These are phyloP conservation scores for Scheffersomyces lignosus DNA, from an alignment of 805 yeast species.

Conservation along the genomic window DNA sequence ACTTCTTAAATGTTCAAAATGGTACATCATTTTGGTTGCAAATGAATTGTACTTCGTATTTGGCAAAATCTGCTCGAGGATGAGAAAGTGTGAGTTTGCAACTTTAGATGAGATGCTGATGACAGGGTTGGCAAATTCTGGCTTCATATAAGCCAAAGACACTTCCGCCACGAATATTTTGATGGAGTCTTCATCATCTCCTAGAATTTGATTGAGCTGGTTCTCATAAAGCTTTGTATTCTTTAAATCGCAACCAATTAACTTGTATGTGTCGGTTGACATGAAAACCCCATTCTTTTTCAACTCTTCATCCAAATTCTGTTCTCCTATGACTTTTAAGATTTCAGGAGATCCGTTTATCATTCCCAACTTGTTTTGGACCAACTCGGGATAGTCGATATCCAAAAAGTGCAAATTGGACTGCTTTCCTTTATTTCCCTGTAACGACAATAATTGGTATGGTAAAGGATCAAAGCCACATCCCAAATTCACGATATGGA, in stretches of 20 bases:
- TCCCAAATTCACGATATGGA: slow-evolving; percentile 65
- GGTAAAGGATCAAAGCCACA: slow-evolving; percentile 65
- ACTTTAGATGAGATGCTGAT: slow-evolving; percentile 48
- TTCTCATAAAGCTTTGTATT: slow-evolving; percentile 37
- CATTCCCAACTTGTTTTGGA: slow-evolving; percentile 53
- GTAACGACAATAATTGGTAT: slow-evolving; percentile 38
- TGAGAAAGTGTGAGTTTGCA: slow-evolving; percentile 56
- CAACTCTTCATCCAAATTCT: slow-evolving; percentile 4
- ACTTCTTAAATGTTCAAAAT: slow-evolving; percentile 63
- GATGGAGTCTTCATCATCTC: slow-evolving; percentile 28
- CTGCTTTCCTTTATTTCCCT: slow-evolving; percentile 21
- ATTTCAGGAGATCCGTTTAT: slow-evolving; percentile 52
- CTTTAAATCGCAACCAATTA: slow-evolving; percentile 69
- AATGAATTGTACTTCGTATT: slow-evolving; percentile 63
- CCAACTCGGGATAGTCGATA: slow-evolving; percentile 73
- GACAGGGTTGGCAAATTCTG: slow-evolving; percentile 62
- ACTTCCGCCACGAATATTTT: slow-evolving; percentile 78
- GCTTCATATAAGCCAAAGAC: slow-evolving; percentile 76
- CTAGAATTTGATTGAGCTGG: slow-evolving; percentile 25
- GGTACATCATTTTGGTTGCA: slow-evolving; percentile 72
- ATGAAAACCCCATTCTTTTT: slow-evolving; percentile 26
- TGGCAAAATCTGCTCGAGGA: slow-evolving; percentile 73
- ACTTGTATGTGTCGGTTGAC: slow-evolving; percentile 47
- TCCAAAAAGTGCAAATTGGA: slow-evolving; percentile 53
- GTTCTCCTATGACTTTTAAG: slow-evolving; percentile 41